phyloP scores from a whole-genome alignment of 768 basidiomycete species.

The Boletus eberwhitei region DNA sequence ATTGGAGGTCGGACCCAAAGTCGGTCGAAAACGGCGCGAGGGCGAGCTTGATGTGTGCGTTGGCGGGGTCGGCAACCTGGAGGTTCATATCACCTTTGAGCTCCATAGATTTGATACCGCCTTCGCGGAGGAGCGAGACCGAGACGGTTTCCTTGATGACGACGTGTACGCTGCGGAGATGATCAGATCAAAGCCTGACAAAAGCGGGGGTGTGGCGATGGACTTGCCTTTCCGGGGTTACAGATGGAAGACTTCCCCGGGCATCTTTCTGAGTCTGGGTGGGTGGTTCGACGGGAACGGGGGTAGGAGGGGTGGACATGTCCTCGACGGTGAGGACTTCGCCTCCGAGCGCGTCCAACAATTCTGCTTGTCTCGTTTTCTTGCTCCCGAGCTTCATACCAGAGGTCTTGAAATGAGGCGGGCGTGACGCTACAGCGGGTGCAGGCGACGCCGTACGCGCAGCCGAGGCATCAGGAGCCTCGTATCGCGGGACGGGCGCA shows the following conservation, averaged over 20 bases:
- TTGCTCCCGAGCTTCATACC: constrained; percentile 98
- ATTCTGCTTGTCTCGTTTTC: constrained; percentile 84
- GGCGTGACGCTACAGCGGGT: constrained; percentile 48
- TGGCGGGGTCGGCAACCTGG: constrained; percentile 72
- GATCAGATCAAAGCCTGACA: background rate
- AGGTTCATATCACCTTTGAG: constrained; percentile 95
- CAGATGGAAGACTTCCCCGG: constrained; percentile 67
- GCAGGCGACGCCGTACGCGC: constrained; percentile 40
- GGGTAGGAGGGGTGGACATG: constrained; percentile 49
- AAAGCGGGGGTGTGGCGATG: background rate
- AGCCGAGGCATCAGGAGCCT: constrained; percentile 54
- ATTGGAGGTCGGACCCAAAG: constrained; percentile 73
- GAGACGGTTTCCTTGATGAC: constrained; percentile 81
- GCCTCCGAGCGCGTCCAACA: constrained; percentile 84
- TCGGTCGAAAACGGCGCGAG: constrained; percentile 56
- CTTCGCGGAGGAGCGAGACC: constrained; percentile 81
- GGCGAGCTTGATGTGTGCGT: constrained; percentile 66
- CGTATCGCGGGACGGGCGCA: constrained; percentile 66
- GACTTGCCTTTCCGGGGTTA: constrained; percentile 70
- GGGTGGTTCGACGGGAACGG: constrained; percentile 46
- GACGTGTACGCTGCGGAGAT: constrained; percentile 69
- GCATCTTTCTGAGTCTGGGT: constrained; percentile 42
- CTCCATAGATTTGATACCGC: constrained; percentile 86
- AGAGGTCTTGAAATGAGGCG: constrained; percentile 85
- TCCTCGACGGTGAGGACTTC: constrained; percentile 59